These are phyloP conservation scores for Millerozyma miso DNA, from an alignment of 805 yeast species.

Conservation along the genomic window DNA sequence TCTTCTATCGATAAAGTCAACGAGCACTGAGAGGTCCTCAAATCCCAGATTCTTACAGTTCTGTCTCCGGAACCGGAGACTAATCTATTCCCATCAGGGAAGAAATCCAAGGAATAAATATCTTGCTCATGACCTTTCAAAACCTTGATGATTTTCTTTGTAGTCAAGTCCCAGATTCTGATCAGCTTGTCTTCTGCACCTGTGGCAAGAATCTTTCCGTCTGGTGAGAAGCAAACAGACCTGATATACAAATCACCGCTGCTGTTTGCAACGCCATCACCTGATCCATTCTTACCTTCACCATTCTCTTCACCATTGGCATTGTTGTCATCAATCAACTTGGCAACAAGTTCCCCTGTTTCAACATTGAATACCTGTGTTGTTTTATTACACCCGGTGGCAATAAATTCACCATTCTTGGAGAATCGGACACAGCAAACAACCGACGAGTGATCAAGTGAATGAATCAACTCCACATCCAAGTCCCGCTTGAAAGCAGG, in stretches of 20 bases:
- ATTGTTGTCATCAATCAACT: conserved; percentile 71
- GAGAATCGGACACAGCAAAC: conserved; percentile 96
- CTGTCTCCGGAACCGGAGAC: conserved; percentile 97
- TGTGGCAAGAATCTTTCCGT: conserved; percentile 84
- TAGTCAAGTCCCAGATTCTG: conserved; percentile 91
- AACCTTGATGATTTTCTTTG: conserved; percentile 79
- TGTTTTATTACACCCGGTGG: conserved; percentile 95
- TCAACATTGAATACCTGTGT: conserved; percentile 92
- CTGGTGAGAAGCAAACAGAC: conserved; percentile 95
- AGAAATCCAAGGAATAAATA: conserved; percentile 90
- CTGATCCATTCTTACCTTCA: conserved; percentile 29
- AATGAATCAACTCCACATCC: conserved; percentile 85
- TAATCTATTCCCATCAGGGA: conserved; percentile 88
- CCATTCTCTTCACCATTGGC: conserved; percentile 39
- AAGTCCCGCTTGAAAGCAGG: conserved; percentile 65
- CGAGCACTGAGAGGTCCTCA: conserved; percentile 82
- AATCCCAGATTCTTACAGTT: conserved; percentile 95
- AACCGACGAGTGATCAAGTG: conserved; percentile 88
- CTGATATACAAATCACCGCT: conserved; percentile 88
- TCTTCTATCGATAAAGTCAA: conserved; percentile 89
- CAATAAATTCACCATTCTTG: conserved; percentile 85
- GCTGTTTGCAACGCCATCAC: conserved; percentile 40
- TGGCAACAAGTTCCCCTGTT: conserved; percentile 85
- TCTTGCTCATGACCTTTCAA: conserved; percentile 96
- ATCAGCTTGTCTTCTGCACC: conserved; percentile 90